These are phyloP conservation scores for Ploettnerulaceae sp. DNA, from an alignment of 2,329 filamentous ascomycete species.

Conservation along the genomic window DNA sequence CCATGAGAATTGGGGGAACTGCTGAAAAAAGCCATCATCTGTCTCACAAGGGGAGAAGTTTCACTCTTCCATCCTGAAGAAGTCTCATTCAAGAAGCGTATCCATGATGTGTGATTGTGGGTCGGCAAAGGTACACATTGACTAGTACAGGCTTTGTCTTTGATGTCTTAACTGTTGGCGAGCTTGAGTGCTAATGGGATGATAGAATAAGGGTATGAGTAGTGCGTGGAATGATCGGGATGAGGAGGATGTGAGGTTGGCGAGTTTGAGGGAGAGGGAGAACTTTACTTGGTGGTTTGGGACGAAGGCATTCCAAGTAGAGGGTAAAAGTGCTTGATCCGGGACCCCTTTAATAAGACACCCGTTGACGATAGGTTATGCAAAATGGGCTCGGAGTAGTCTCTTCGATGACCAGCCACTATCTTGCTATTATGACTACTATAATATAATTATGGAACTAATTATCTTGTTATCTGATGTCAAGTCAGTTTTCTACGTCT, in stretches of 20 bases:
- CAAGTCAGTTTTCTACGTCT: background rate
- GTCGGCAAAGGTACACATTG: constrained; percentile 49
- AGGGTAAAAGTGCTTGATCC: too few species aligned
- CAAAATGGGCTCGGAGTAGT: too few species aligned
- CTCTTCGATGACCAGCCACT: background rate
- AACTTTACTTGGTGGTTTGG: constrained; percentile 52
- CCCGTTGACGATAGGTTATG: too few species aligned
- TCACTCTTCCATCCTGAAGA: background rate
- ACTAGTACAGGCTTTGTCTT: background rate
- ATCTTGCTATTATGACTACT: constrained; percentile 1
- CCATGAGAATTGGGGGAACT: background rate
- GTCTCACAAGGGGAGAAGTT: background rate
- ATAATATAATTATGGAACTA: constrained; percentile 2
- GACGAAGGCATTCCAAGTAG: constrained; percentile 33
- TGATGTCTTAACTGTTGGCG: too few species aligned
- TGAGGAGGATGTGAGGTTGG: constrained; percentile 31
- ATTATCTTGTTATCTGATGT: background rate
- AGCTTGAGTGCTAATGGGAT: too few species aligned
- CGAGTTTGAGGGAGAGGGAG: constrained; percentile 38
- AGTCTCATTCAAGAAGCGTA: too few species aligned
- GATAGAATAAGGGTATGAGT: constrained; percentile 46
- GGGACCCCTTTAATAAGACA: too few species aligned
- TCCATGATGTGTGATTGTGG: constrained; percentile 66
- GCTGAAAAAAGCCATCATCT: background rate
- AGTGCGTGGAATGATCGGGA: constrained; percentile 52